Conservation (phyloP, 73 alveolate species). For the Paramecium tetraurelia region DNA sequence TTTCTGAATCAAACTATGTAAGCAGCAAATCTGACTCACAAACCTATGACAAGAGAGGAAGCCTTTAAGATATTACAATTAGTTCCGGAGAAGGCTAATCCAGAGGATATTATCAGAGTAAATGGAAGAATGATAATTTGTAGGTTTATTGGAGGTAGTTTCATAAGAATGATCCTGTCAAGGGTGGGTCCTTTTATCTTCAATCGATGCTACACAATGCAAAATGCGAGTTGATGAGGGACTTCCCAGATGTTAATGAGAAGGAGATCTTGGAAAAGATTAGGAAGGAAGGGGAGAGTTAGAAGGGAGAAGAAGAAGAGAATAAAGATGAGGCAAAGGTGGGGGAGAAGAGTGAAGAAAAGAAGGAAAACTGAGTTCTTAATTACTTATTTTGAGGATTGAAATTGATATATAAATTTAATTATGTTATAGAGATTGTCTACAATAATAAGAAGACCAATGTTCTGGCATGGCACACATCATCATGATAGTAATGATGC, state of each 20-base stretch:
- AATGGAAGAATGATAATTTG: neutral
- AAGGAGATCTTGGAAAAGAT: neutral
- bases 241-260: neutral
- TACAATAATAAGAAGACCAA: conserved; percentile 16
- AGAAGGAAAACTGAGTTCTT: neutral
- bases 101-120: neutral
- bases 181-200: conserved; percentile 14
- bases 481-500: conserved; percentile 30
- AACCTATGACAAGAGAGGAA: conserved; percentile 41
- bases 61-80: conserved; percentile 1
- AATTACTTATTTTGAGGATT: neutral
- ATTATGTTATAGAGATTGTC: conserved; percentile 15
- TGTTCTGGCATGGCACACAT: conserved; percentile 24
- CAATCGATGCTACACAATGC: conserved; percentile 25
- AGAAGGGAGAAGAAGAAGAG: neutral
- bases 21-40: conserved; percentile 20
- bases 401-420: neutral
- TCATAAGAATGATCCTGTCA: conserved; percentile 32
- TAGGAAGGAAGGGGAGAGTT: neutral
- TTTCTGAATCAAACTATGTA: conserved; percentile 1
- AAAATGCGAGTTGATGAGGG: conserved; percentile 6
- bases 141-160: conserved; percentile 27
- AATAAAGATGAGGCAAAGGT: neutral
- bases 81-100: neutral
- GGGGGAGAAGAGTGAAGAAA: neutral